Base-by-base conservation (phyloP, 495 filamentous ascomycete species). In the Tuber melanosporum region DNA sequence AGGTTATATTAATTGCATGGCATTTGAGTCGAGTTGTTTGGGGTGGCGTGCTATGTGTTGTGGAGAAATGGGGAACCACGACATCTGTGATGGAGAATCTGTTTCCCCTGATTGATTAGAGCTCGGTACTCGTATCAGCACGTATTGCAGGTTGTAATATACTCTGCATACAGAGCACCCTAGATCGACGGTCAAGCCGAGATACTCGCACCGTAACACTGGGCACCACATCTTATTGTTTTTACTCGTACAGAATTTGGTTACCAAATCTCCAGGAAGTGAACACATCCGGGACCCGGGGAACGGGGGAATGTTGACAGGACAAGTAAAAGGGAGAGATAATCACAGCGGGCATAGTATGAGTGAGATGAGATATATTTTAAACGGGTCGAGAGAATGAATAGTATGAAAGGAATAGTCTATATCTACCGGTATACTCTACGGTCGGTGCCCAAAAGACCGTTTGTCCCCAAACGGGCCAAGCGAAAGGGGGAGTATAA, bases 291-390 rank as follows among this genome's bases (percentile, higher is more conserved):
- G 73, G 78, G 73, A 52, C 49, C 44, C 41, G 57, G 71, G 62
- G 79, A 74, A 80, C 73, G 77, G 78, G 78, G 78, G 70, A 71
- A 76, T 73, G 43, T 41, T 73, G 62, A 76, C 44, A 62, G 32
- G 20, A 26, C 47, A 45, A 76, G 69, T 42, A 57, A 79, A 79
- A 79, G 74, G 66, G 73, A 39, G 26, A 36, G 57, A 10, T 14
- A 66, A 66, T 36, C 57, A 32, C 26, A 17, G 15, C 12, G 14
- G 32, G 57, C 57, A 17, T 17, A 6, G 57, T 32, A 17, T 66
- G 57, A 36, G 57, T 66, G 57, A 66, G 57, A 66, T 36, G 57
- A 66, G 57, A 66, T 66, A 66, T 66, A 66, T 66, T 66, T 66
- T 36, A 8, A 15, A 15, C 57, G 14, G 3, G 57, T 12, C 4